These are phyloP conservation scores for Anethum foeniculum DNA, from an alignment of 140 eudicot species.

Conservation along the genomic window DNA sequence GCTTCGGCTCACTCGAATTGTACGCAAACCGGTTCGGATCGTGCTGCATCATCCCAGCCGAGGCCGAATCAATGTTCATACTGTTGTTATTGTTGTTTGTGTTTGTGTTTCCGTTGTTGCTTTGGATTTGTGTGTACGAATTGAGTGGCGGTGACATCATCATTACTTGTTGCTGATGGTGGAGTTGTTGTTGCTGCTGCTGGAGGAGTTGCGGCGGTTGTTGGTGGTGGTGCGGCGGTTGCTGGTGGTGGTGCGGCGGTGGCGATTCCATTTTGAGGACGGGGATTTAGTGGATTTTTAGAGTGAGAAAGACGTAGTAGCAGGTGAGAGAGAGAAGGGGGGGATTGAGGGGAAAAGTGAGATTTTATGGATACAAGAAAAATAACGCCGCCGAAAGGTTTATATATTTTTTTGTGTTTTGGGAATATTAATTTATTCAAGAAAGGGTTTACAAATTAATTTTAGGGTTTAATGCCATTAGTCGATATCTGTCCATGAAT, in stretches of 20 bases:
- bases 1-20: slow-evolving; percentile 18
- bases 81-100: slow-evolving; percentile 7
- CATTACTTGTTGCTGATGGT: slow-evolving; percentile 20
- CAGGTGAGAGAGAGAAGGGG: not conserved
- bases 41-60: slow-evolving; percentile 14
- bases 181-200: slow-evolving; percentile 19
- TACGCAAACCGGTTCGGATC: slow-evolving; percentile 29
- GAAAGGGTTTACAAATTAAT: not conserved
- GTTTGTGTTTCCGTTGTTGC: slow-evolving; percentile 14
- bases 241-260: slow-evolving; percentile 16
- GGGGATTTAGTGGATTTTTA: not conserved
- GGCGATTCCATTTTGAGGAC: slow-evolving; percentile 22
- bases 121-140: slow-evolving; percentile 18
- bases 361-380: not conserved
- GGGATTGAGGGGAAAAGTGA: not conserved
- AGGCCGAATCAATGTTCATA: slow-evolving; percentile 13
- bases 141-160: slow-evolving; percentile 28
- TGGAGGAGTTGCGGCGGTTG: not conserved
- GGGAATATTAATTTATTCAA: not conserved
- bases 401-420: not conserved
- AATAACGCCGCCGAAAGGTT: not conserved
- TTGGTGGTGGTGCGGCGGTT: slow-evolving; percentile 14
- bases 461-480: not conserved
- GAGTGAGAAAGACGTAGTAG: not conserved
- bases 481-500: too few relatives aligned